Percentiles rank a stretch among this genome's conserved stretches.
Conservation (phyloP, 306 rosid genomes). For the Ormosia emarginata region DNA sequence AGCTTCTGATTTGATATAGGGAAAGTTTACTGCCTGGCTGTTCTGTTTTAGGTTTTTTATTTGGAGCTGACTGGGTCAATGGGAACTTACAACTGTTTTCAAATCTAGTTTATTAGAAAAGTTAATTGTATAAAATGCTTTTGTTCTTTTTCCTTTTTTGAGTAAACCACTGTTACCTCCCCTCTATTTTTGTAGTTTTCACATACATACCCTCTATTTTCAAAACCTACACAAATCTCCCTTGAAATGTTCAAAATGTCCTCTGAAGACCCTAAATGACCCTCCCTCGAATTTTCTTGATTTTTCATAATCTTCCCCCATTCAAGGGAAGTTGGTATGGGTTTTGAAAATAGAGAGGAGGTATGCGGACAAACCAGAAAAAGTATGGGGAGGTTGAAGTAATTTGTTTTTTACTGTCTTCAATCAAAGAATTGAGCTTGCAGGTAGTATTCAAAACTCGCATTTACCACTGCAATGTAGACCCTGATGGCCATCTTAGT, state of each 20-base stretch:
- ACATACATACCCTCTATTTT: background rate
- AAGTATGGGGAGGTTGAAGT: background rate
- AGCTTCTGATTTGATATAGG: background rate
- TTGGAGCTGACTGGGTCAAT: background rate
- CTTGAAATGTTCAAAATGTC: background rate
- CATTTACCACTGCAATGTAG: constrained; percentile 87
- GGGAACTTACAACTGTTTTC: background rate
- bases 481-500: constrained; percentile 54
- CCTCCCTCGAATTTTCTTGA: background rate
- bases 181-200: background rate
- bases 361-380: background rate
- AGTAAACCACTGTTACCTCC: background rate
- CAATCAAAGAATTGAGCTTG: constrained; percentile 13
- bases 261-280: background rate
- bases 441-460: constrained; percentile 89
- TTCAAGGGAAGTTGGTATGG: background rate
- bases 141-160: background rate
- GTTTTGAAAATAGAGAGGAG: background rate
- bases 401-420: constrained; percentile 11
- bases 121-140: background rate
- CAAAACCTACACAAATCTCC: background rate
- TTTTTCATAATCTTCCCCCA: background rate
- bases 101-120: background rate
- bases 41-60: background rate
- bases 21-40: background rate